Conservation (phyloP, 2,329 filamentous ascomycete species). For the Epicoccum nigrum region DNA sequence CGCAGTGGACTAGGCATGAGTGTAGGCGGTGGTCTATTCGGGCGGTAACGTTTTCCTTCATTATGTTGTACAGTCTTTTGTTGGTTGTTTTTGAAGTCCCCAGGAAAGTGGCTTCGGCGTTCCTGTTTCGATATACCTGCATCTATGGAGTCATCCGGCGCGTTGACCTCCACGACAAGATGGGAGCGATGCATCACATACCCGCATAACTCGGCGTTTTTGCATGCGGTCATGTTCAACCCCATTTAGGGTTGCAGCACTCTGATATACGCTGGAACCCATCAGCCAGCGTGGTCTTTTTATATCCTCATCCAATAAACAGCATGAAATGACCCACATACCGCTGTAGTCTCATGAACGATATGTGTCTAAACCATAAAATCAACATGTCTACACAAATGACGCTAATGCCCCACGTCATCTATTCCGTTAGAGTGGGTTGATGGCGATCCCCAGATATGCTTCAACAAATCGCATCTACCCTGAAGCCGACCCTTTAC, state of each 20-base stretch:
- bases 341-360: too few species aligned
- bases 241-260: background rate
- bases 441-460: too few species aligned
- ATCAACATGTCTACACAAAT: too few species aligned
- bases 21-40: slow-evolving; percentile 41
- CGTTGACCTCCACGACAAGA: background rate
- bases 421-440: too few species aligned
- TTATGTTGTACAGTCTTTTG: slow-evolving; percentile 8
- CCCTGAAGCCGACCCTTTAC: too few species aligned
- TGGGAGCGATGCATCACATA: slow-evolving; percentile 16
- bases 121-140: slow-evolving; percentile 1
- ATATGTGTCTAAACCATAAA: too few species aligned
- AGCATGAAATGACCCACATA: too few species aligned
- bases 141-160: slow-evolving; percentile 6
- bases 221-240: slow-evolving; percentile 6
- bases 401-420: too few species aligned
- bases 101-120: background rate
- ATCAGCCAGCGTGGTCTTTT: too few species aligned
- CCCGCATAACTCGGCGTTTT: slow-evolving; percentile 18
- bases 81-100: slow-evolving; percentile 1
- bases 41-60: slow-evolving; percentile 28
- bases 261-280: too few species aligned
- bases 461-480: too few species aligned
- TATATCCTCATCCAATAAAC: too few species aligned
- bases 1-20: slow-evolving; percentile 35